Evolutionary conservation across 1,284 basidiomycete species (phyloP).

Genomic region (Serendipita sp.): DNA sequence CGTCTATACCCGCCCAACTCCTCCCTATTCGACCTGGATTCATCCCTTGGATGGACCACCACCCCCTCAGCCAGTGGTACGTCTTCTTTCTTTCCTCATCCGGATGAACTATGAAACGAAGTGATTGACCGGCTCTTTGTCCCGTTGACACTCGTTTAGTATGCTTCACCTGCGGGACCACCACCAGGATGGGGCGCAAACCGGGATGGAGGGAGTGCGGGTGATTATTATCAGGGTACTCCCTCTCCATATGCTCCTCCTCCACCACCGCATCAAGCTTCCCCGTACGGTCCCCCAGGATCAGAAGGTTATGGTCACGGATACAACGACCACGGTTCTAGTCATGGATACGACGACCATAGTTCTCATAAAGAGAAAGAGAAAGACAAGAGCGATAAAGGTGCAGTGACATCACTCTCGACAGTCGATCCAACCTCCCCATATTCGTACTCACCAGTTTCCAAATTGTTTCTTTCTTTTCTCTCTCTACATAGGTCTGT

Average conservation of each 20-base stretch:
- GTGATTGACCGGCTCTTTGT: neutral
- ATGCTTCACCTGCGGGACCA: neutral
- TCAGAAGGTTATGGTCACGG: neutral
- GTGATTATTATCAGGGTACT: neutral
- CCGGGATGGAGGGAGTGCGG: neutral
- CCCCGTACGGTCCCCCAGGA: neutral
- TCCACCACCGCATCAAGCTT: neutral
- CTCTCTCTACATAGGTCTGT: too few relatives aligned
- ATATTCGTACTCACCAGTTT: too few relatives aligned
- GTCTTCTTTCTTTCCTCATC: too few relatives aligned
- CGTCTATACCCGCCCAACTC: neutral
- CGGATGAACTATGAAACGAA: neutral
- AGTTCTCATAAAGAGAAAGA: too few relatives aligned
- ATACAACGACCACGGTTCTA: neutral
- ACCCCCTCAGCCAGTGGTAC: neutral
- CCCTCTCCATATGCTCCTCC: neutral
- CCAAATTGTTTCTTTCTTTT: too few relatives aligned
- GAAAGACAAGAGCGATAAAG: too few relatives aligned
- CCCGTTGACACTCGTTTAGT: neutral
- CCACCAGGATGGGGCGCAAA: neutral
- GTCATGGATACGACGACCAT: too few relatives aligned
- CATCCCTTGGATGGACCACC: neutral
- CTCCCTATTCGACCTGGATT: neutral
- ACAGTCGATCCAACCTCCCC: too few relatives aligned
- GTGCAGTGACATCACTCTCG: too few relatives aligned